Conservation (phyloP, 1,139 yeast species). For the Pneumocystis sp. region DNA sequence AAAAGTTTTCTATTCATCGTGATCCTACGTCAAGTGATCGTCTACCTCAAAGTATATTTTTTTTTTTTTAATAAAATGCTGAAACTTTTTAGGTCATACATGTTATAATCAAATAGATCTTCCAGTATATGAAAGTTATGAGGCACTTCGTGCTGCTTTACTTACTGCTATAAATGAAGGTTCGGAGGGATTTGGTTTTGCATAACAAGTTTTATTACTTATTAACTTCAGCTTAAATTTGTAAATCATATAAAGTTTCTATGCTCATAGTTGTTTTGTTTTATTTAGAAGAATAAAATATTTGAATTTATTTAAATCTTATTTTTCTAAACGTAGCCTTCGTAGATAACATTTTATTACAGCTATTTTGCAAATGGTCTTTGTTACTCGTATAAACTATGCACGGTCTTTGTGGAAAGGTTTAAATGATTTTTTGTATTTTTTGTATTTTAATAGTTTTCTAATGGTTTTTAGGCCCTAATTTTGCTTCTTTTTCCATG, state of each 20-base stretch:
- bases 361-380: not conserved
- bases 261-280: not conserved
- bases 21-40: conserved; percentile 79
- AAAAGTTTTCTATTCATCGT: conserved; percentile 78
- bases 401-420: conserved; percentile 68
- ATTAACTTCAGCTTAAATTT: not conserved
- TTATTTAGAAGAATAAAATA: not conserved
- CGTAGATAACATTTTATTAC: not conserved
- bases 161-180: conserved; percentile 86
- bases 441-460: not conserved
- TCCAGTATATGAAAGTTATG: conserved; percentile 86
- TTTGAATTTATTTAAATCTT: not conserved
- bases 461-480: conserved; percentile 46
- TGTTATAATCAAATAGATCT: conserved; percentile 90
- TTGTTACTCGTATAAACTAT: not conserved
- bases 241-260: not conserved
- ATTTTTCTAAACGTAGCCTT: not conserved
- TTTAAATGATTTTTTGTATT: conserved; percentile 15
- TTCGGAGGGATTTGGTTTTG: conserved; percentile 89
- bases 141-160: conserved; percentile 64
- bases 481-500: conserved; percentile 58
- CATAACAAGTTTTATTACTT: conserved; percentile 22
- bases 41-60: conserved; percentile 48
- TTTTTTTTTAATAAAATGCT: conserved; percentile 5
- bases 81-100: conserved; percentile 37